These are phyloP conservation scores for Paspalum vaginatum DNA, from an alignment of 176 grass and related monocot genomes.

Conservation along the genomic window DNA sequence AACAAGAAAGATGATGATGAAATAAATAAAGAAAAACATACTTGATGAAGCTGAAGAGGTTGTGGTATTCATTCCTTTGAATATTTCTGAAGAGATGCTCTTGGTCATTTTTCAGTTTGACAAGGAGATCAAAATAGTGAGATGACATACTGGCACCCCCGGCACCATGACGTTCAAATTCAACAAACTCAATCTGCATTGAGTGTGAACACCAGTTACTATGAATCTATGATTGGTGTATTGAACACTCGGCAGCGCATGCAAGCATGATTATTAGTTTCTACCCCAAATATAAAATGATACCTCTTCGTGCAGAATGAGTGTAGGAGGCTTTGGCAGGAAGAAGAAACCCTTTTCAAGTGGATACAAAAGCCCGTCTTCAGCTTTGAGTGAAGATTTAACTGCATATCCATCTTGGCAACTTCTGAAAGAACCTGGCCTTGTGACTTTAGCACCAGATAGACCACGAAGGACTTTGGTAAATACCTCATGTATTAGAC, in stretches of 20 bases:
- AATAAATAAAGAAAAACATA: constrained; percentile 38
- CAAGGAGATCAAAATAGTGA: constrained; percentile 85
- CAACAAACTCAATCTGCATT: constrained; percentile 82
- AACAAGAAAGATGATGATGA: constrained; percentile 23
- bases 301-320: constrained; percentile 98
- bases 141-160: constrained; percentile 72
- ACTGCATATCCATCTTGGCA: constrained; percentile 96
- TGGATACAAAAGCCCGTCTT: constrained; percentile 96
- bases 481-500: constrained; percentile 88
- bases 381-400: constrained; percentile 99
- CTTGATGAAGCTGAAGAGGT: constrained; percentile 88
- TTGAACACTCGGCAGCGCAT: constrained; percentile 25
- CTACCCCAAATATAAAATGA: constrained; percentile 31
- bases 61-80: constrained; percentile 86
- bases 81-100: constrained; percentile 94
- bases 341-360: constrained; percentile 99
- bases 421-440: constrained; percentile 87
- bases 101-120: constrained; percentile 79
- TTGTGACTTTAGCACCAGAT: constrained; percentile 95
- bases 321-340: constrained; percentile 96
- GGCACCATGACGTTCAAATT: constrained; percentile 84
- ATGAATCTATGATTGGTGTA: neutral
- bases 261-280: constrained; percentile 22
- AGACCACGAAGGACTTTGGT: constrained; percentile 88
- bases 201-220: neutral